Evolutionary conservation across 306 rosid species (phyloP).

Genomic region (Begonia loranthoides): DNA sequence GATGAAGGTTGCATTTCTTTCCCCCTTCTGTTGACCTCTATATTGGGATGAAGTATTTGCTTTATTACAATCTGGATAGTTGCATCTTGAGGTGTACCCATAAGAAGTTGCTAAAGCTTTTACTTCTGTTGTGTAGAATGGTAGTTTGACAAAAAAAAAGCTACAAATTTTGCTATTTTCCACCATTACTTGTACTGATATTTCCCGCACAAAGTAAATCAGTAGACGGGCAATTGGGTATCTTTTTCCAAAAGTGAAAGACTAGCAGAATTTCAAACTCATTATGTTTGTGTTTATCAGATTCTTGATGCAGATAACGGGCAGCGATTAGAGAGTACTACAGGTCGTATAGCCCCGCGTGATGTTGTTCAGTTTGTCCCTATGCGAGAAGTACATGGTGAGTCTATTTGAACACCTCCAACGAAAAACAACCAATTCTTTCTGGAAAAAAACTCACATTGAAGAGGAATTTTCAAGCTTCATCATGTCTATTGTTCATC

Average conservation of each 20-base stretch:
- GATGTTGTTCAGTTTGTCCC: constrained; percentile 88
- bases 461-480: no score
- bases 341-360: constrained; percentile 58
- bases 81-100: no score
- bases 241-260: neutral
- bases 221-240: neutral
- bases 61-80: no score
- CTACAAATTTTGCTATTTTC: no score
- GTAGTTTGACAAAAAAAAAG: no score
- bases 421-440: neutral
- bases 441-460: neutral
- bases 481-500: no score
- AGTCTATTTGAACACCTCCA: constrained; percentile 3
- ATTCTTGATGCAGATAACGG: constrained; percentile 81
- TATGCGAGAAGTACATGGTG: constrained; percentile 59
- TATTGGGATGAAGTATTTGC: no score
- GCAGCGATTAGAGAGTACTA: constrained; percentile 38
- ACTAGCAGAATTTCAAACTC: neutral
- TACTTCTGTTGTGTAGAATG: no score
- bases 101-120: no score
- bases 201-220: no score
- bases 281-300: constrained; percentile 18
- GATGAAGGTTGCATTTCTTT: constrained; percentile 56
- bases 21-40: neutral
- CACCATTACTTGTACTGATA: no score